Conservation (phyloP, 2,329 filamentous ascomycete species). For the Colletotrichum higginsianum region DNA sequence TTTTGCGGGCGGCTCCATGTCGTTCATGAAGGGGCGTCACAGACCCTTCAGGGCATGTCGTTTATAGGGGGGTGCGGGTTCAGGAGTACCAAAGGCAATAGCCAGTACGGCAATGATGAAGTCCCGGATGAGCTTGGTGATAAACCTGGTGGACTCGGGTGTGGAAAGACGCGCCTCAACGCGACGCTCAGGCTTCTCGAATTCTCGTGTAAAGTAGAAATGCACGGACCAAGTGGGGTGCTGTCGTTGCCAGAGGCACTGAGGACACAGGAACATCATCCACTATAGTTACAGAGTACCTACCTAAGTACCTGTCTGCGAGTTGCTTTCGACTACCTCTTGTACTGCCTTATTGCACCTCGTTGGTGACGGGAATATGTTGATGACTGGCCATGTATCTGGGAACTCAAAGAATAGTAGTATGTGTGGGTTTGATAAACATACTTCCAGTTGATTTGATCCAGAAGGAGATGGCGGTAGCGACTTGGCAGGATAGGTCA, state of each 20-base stretch:
- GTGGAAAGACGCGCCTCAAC: slow-evolving; percentile 22
- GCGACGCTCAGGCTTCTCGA: slow-evolving; percentile 9
- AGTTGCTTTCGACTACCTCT: neutral
- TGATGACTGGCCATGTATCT: neutral
- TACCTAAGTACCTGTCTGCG: neutral
- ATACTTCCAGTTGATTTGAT: neutral
- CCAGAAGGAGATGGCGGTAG: neutral
- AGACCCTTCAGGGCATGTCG: neutral
- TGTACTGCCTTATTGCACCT: neutral
- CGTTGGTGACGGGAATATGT: neutral
- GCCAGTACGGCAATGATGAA: neutral
- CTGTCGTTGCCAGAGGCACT: slow-evolving; percentile 17
- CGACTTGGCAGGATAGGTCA: neutral
- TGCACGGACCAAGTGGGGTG: slow-evolving; percentile 25
- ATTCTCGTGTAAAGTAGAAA: slow-evolving; percentile 34
- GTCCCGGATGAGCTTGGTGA: neutral
- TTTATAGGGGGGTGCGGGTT: neutral
- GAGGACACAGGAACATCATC: neutral
- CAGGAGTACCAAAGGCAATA: neutral
- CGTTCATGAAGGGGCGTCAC: neutral
- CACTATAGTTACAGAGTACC: neutral
- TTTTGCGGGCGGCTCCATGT: slow-evolving; percentile 74
- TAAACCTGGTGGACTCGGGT: slow-evolving; percentile 8
- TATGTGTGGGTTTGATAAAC: too few relatives aligned
- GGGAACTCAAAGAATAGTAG: too few relatives aligned